Conservation (phyloP, 73 alveolate genomes). For the Symbiodinium natans region DNA sequence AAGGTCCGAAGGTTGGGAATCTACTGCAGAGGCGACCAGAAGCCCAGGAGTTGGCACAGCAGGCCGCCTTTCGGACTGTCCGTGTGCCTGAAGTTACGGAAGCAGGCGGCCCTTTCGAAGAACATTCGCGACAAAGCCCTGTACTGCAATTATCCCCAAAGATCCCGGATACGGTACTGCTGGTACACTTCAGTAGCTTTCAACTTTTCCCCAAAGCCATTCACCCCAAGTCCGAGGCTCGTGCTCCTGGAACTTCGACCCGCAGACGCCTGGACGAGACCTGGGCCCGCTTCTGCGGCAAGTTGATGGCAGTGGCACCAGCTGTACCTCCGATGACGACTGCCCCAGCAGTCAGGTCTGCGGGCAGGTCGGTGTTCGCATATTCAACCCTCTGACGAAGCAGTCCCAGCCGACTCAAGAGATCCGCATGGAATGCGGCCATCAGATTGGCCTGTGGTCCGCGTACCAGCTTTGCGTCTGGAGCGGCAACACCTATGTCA, state of each 20-base stretch:
- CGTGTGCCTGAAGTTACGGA: too few species aligned
- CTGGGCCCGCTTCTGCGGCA: slow-evolving; percentile 66
- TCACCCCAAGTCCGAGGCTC: too few species aligned
- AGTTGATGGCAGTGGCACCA: slow-evolving; percentile 56
- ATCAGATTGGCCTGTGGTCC: slow-evolving; percentile 74
- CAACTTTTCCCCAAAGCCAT: too few species aligned
- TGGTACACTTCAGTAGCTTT: too few species aligned
- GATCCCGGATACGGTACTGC: too few species aligned
- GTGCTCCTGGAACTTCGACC: slow-evolving; percentile 45
- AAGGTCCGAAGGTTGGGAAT: too few species aligned
- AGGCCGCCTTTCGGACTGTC: too few species aligned
- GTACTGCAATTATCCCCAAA: too few species aligned
- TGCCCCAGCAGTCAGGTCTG: not conserved
- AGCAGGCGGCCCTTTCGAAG: too few species aligned
- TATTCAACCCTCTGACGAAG: slow-evolving; percentile 21
- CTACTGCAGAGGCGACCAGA: too few species aligned
- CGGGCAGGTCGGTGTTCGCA: slow-evolving; percentile 72
- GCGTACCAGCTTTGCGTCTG: slow-evolving; percentile 85
- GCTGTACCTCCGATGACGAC: slow-evolving; percentile 35
- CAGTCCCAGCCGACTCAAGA: slow-evolving; percentile 73
- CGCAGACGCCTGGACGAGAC: not conserved
- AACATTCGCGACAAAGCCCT: too few species aligned
- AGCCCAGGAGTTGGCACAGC: too few species aligned
- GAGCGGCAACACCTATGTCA: slow-evolving; percentile 67
- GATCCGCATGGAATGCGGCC: slow-evolving; percentile 90